Percentiles rank a stretch among this genome's conserved stretches.
phyloP scores from a whole-genome alignment of 257 asterid species.

The Primulina eburnea region DNA sequence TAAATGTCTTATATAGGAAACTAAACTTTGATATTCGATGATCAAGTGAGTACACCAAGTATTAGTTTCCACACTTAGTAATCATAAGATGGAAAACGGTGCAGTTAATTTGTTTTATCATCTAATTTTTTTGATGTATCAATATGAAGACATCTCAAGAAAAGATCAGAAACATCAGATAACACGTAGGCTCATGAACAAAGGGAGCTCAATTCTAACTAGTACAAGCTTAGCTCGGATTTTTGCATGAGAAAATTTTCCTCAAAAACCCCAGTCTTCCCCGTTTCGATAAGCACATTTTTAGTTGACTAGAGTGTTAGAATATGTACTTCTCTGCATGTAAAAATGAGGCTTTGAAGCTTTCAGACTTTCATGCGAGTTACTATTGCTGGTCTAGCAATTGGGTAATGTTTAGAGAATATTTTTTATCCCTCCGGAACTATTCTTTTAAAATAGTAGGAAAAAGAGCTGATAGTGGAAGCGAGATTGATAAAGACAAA shows the following conservation, averaged over 20 bases:
- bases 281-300: neutral
- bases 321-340: neutral
- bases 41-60: neutral
- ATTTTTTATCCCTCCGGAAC: too few species aligned
- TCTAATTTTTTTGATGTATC: neutral
- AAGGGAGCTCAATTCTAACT: neutral
- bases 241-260: neutral
- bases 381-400: neutral
- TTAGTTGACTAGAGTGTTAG: neutral
- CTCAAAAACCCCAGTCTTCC: neutral
- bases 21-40: neutral
- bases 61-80: neutral
- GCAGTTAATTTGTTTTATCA: neutral
- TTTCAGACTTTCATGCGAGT: conserved; percentile 5
- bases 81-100: neutral
- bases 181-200: neutral
- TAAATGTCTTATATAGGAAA: conserved; percentile 1
- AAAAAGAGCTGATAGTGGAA: conserved; percentile 16
- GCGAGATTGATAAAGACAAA: conserved; percentile 4
- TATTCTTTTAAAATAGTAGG: neutral
- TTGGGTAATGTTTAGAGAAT: conserved; percentile 1
- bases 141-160: neutral
- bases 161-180: neutral
- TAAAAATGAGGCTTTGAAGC: neutral
- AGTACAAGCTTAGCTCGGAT: neutral